Evolutionary conservation across 352 stramenopile genomes (phyloP).

Genomic region (Phytophthora syringae): DNA sequence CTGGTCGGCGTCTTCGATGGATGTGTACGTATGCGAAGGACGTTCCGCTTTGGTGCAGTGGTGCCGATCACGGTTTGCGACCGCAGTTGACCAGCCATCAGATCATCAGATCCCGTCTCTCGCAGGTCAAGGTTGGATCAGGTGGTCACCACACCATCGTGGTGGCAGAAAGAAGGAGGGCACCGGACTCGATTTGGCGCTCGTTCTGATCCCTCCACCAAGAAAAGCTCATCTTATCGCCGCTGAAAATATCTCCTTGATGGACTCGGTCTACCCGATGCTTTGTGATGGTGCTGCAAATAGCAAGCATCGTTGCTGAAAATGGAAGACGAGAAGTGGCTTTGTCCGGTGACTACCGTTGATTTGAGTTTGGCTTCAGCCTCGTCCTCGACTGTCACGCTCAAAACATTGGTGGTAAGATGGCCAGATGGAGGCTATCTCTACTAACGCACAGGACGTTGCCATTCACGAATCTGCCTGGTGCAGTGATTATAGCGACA

Average conservation of each 20-base stretch:
- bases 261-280: constrained; percentile 4
- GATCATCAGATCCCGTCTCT: constrained; percentile 4
- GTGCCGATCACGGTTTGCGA: constrained; percentile 13
- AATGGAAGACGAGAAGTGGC: constrained; percentile 23
- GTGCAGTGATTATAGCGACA: constrained; percentile 12
- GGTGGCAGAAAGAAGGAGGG: no score
- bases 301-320: constrained; percentile 21
- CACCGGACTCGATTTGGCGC: background rate
- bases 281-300: constrained; percentile 19
- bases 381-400: constrained; percentile 30
- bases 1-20: background rate
- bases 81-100: background rate
- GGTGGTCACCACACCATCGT: background rate
- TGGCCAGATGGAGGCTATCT: constrained; percentile 21
- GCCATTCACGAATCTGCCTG: constrained; percentile 41
- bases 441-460: background rate
- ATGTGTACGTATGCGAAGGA: constrained; percentile 5
- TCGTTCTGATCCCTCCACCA: constrained; percentile 25
- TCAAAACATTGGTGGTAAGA: background rate
- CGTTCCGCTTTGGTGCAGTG: constrained; percentile 1
- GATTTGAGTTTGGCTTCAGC: constrained; percentile 31
- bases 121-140: background rate
- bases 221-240: constrained; percentile 31
- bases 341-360: constrained; percentile 42
- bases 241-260: constrained; percentile 34